Base-by-base conservation (phyloP, 2,329 filamentous ascomycete species). In the Claviceps digitariae region DNA sequence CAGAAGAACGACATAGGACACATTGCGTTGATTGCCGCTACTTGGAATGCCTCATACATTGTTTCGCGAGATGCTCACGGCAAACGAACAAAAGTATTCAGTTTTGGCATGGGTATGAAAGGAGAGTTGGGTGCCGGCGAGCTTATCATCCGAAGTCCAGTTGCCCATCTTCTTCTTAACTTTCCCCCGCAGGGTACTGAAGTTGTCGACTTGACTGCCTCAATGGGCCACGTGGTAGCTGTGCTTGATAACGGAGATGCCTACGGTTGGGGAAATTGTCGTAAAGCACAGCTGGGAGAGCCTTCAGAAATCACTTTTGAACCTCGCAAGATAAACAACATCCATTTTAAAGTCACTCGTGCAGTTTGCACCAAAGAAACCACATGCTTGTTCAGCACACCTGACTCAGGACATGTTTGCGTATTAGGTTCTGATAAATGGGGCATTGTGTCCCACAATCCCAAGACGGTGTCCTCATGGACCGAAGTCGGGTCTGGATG, bases 201-300 rank as follows among this genome's bases (percentile, higher is more conserved):
- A n/a, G 66, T 95, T 4, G 67, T 79, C 1, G 78, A 84, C 54
- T 64, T 96, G 27, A 73, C 83, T 2, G 85, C 87, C 12, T 82
- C 86, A 34, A 86, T 95, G 74, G 82, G 81, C 23, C 93, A 98
- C 64, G 81, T 82, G 0, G 78, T 94, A 17, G 81, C 73, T 1
- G 78, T 96, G 0, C 69, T 95, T 3, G 78, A 77, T 45, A 84
- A 86, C 63, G 91, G 90, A 0, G 76, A 86, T 17, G 83, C 84
- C 1, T 95, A 86, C 64, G 90, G 89, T 2, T 97, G 91, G 91
- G 93, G 93, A 0, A 87, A 82, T 61, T 84, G 86, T 15, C 79
- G 89, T 25, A 93, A 95, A 64, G 87, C 87, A 0, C 91, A 98
- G 65, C 70, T 95, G 1, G 90, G 90, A 1, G 67, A 72, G 44